Evolutionary conservation across 148 eudicot species (phyloP), one percentile per base, ranked within the genome.

Genomic region (Vaccinium darrowii): DNA sequence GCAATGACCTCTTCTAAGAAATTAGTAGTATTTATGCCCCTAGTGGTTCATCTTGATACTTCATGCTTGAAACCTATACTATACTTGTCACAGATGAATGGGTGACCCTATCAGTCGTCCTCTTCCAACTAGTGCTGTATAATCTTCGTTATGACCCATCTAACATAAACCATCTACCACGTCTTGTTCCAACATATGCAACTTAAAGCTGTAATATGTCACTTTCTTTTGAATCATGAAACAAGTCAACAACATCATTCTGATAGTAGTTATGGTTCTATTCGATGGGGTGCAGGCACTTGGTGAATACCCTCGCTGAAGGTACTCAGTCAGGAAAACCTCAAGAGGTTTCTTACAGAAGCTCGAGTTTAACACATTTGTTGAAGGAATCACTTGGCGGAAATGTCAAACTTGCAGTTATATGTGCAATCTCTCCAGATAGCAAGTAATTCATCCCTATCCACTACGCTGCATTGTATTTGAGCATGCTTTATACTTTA

Each of bases 371-470:
- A 87, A 95, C 98, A 51, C 94, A 94, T 84, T 79, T 95, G 58
- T 89, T 95, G 80, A 93, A 88, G 82, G 96, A 95, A 87, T 91
- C 98, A 84, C 94, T 95, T 73, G 98, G 98, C 78, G 98, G 98
- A 83, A 95, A 95, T 85, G 91, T 95, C 57, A 95, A 95, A 86
- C 93, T 94, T 79, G 89, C 95, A 79, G 91, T 94, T 86, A 92
- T 95, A 86, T 94, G 98, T 84, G 89, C 89, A 84, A 88, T 95
- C 87, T 91, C 93, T 84, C 90, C 98, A 73, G 95, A 92, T 82
- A 81, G 90, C 91, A 93, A 91, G 98, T 95, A 94, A 39, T 18
- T 79, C 12, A 62, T 67, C 58, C 23, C 69, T 62, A 51, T 21
- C 74, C 21, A 60, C 4, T 1, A 43, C 27, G 49, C 53, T 27